These are phyloP conservation scores for Cupressus sempervirens DNA, from an alignment of 75 land plant species.

Conservation along the genomic window DNA sequence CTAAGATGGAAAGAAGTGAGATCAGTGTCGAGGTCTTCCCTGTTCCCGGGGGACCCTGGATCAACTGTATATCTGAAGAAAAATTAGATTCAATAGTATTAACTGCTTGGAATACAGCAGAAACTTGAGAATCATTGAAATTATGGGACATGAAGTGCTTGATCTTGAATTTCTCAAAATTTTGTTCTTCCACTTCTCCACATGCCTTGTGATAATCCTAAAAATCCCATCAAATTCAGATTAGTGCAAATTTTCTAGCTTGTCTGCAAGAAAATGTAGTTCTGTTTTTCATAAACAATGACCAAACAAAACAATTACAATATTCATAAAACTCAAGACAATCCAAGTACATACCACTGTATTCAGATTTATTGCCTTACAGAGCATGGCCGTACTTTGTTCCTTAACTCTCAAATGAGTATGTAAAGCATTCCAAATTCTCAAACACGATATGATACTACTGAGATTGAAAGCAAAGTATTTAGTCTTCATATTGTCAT, in stretches of 20 bases:
- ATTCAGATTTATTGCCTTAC: conserved; percentile 16
- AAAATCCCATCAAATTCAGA: neutral
- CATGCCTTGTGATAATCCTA: neutral
- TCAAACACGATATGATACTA: conserved; percentile 31
- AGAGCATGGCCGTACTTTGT: conserved; percentile 18
- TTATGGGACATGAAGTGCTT: conserved; percentile 4
- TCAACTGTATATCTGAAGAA: conserved; percentile 34
- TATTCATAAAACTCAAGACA: neutral
- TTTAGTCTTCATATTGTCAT: neutral
- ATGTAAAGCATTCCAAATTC: conserved; percentile 10
- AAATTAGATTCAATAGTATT: conserved; percentile 14
- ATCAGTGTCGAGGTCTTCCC: too few species aligned
- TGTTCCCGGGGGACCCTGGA: conserved; percentile 30
- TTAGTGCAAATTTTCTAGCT: neutral
- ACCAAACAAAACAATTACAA: neutral
- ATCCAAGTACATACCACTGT: conserved; percentile 13
- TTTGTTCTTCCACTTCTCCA: neutral
- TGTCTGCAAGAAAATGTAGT: neutral
- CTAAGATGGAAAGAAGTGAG: conserved; percentile 10
- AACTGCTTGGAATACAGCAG: conserved; percentile 28
- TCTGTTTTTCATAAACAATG: too few species aligned
- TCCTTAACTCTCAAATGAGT: conserved; percentile 6
- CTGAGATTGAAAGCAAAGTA: conserved; percentile 30
- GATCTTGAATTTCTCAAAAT: neutral
- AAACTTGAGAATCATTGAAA: conserved; percentile 49